Evolutionary conservation across 768 basidiomycete species (phyloP).

Genomic region (Lentinus brumalis): DNA sequence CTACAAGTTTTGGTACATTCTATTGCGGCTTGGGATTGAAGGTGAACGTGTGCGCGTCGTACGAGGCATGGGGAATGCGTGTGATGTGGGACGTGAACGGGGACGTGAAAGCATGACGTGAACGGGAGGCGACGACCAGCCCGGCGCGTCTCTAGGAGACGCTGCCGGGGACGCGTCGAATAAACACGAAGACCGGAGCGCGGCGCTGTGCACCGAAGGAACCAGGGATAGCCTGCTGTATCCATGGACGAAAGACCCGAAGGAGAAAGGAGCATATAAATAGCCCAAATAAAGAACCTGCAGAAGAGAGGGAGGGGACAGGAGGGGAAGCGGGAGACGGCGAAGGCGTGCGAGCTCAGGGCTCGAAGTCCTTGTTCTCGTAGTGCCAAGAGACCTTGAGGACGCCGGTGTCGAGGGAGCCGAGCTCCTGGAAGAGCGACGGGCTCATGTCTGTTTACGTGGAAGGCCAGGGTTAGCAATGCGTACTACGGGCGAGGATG

Average conservation of each 20-base stretch:
- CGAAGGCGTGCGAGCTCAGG: not conserved
- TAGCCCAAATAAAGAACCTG: conserved; percentile 15
- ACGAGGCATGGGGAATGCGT: not conserved
- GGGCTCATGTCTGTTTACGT: conserved; percentile 64
- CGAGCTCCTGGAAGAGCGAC: conserved; percentile 57
- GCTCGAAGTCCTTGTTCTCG: conserved; percentile 40
- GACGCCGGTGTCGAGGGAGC: conserved; percentile 47
- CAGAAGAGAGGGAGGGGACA: not conserved
- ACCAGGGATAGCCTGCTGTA: conserved; percentile 7
- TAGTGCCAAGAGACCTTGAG: conserved; percentile 64
- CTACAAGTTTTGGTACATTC: conserved; percentile 12
- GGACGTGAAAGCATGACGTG: not conserved
- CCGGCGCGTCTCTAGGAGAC: conserved; percentile 14
- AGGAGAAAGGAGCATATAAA: conserved; percentile 10
- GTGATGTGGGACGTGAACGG: not conserved
- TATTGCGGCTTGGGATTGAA: not conserved
- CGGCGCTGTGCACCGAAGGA: not conserved
- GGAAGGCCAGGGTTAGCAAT: conserved; percentile 1
- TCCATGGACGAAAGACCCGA: conserved; percentile 13
- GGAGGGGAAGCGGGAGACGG: not conserved
- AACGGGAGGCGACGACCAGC: not conserved
- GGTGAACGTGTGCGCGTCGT: not conserved
- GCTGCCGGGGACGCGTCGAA: conserved; percentile 1
- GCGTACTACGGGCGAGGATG: not conserved
- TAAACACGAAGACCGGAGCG: conserved; percentile 1